Evolutionary conservation across 106 monocot genomes (phyloP).

Genomic region (Vanilla planifolia): DNA sequence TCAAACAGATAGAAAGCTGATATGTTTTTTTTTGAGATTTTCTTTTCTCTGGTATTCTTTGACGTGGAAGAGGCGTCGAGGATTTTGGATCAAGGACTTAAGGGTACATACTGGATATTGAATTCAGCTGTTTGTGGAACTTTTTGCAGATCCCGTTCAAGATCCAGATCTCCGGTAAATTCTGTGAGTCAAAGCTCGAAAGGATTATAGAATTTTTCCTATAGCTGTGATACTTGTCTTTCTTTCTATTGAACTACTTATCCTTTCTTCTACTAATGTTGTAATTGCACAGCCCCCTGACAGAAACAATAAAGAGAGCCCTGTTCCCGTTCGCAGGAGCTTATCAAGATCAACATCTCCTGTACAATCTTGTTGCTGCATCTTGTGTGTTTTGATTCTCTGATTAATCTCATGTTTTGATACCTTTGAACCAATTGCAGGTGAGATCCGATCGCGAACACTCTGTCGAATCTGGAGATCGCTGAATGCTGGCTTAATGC

Average conservation of each 20-base stretch:
- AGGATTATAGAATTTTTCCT: neutral
- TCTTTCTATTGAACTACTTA: neutral
- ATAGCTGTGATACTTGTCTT: neutral
- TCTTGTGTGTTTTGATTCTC: neutral
- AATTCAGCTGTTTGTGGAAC: constrained; percentile 54
- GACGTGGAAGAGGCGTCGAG: constrained; percentile 29
- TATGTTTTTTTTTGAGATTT: constrained; percentile 7
- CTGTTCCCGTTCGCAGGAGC: constrained; percentile 28
- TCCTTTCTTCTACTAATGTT: neutral
- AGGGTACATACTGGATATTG: constrained; percentile 36
- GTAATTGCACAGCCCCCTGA: constrained; percentile 18
- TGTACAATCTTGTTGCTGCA: constrained; percentile 14
- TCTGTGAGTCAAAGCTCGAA: constrained; percentile 27
- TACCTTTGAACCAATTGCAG: too few species aligned
- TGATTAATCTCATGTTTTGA: neutral
- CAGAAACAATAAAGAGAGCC: constrained; percentile 14
- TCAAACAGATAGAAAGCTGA: neutral
- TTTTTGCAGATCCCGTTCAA: constrained; percentile 67
- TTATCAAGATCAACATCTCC: constrained; percentile 30
- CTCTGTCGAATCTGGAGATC: too few species aligned
- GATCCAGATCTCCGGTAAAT: constrained; percentile 34
- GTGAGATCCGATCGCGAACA: too few species aligned
- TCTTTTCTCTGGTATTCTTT: constrained; percentile 14
- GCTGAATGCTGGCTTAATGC: too few species aligned
- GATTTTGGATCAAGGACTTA: constrained; percentile 41